These are phyloP conservation scores for Alloteropsis semialata DNA, from an alignment of 176 grass and related monocot genomes.

Conservation along the genomic window DNA sequence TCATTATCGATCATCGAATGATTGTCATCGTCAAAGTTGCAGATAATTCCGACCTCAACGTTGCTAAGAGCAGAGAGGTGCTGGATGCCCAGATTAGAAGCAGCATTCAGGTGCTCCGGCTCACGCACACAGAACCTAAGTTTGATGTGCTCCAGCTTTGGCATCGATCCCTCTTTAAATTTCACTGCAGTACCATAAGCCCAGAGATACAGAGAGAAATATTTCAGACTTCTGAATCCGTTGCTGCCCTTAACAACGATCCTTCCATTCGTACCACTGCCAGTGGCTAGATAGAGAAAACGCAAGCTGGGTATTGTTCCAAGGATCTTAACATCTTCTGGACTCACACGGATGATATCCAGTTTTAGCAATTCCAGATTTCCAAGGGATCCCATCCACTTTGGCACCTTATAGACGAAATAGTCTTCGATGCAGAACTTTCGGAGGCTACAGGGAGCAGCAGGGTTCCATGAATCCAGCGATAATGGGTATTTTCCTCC, in stretches of 20 bases:
- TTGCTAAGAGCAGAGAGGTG: conserved; percentile 12
- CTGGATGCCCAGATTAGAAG: neutral
- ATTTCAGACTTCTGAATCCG: conserved; percentile 15
- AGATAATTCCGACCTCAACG: neutral
- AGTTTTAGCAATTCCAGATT: neutral
- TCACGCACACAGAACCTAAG: neutral
- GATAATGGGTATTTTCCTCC: neutral
- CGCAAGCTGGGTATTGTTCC: neutral
- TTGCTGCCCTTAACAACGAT: neutral
- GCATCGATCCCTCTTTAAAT: conserved; percentile 12
- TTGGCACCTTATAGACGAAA: neutral
- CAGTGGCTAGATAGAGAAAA: neutral
- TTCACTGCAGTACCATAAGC: neutral
- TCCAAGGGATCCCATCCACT: neutral
- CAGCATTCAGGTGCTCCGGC: conserved; percentile 4
- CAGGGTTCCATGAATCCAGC: neutral
- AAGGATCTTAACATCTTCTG: conserved; percentile 24
- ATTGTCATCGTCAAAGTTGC: too few relatives aligned
- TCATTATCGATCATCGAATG: too few relatives aligned
- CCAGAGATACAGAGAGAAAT: neutral
- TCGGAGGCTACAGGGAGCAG: neutral
- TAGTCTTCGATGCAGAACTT: neutral
- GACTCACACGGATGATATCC: neutral
- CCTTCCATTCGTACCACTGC: neutral
- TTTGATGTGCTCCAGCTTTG: neutral